Percentiles rank a stretch among this genome's conserved stretches.
Conservation (phyloP, 1,139 yeast species). For the Wickerhamiella pararugosa region DNA sequence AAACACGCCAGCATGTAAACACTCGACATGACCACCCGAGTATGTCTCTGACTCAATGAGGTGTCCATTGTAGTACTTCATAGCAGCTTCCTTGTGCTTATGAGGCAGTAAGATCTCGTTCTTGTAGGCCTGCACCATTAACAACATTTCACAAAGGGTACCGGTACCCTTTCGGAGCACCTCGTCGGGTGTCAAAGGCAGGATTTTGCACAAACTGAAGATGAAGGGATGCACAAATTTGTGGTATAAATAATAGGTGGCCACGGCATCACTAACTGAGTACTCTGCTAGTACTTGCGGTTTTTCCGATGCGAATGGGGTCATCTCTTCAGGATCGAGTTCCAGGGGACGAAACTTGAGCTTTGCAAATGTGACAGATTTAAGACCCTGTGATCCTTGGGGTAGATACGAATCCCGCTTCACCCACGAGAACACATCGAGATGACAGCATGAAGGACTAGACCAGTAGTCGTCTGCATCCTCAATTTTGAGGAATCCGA, state of each 20-base stretch:
- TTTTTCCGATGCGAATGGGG: slow-evolving; percentile 87
- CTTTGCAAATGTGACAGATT: slow-evolving; percentile 93
- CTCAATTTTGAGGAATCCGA: slow-evolving; percentile 75
- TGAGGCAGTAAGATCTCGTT: slow-evolving; percentile 71
- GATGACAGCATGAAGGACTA: slow-evolving; percentile 83
- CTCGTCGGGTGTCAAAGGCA: slow-evolving; percentile 95
- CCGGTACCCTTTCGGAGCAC: slow-evolving; percentile 96
- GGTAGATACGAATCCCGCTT: slow-evolving; percentile 95
- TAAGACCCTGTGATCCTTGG: slow-evolving; percentile 96
- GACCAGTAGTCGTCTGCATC: slow-evolving; percentile 75
- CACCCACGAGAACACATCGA: slow-evolving; percentile 99
- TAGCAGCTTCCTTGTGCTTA: slow-evolving; percentile 83
- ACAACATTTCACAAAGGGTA: slow-evolving; percentile 92
- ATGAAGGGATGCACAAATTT: slow-evolving; percentile 96
- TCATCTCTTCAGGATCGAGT: slow-evolving; percentile 94
- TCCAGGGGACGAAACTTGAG: slow-evolving; percentile 94
- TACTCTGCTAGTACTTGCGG: slow-evolving; percentile 91
- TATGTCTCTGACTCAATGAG: slow-evolving; percentile 89
- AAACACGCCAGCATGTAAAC: slow-evolving; percentile 94
- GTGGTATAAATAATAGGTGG: slow-evolving; percentile 89
- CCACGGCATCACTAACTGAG: slow-evolving; percentile 98
- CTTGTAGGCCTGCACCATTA: slow-evolving; percentile 92
- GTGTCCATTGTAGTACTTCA: slow-evolving; percentile 89
- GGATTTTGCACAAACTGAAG: slow-evolving; percentile 85
- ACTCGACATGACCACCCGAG: slow-evolving; percentile 98